Percentiles rank a stretch among this genome's conserved stretches.
Conservation (phyloP, 164 flowering plant genomes). For the Nymphaea thermarum region DNA sequence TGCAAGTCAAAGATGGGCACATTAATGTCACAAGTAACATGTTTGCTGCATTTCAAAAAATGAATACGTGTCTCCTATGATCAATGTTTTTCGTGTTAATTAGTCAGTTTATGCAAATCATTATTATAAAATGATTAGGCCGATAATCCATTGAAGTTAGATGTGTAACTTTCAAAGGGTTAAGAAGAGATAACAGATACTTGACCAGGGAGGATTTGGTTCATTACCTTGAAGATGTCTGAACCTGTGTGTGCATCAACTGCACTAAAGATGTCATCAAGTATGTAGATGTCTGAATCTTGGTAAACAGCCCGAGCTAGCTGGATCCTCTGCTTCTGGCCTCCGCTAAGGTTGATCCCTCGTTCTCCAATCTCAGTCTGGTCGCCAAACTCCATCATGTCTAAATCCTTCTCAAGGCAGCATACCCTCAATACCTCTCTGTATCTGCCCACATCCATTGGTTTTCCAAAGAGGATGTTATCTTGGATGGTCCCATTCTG, state of each 20-base stretch:
- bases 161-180: neutral
- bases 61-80: no score
- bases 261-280: slow-evolving; percentile 94
- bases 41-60: no score
- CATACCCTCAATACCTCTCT: slow-evolving; percentile 64
- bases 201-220: neutral
- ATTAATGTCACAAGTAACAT: no score
- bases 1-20: no score
- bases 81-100: no score
- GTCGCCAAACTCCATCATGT: slow-evolving; percentile 96
- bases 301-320: slow-evolving; percentile 97
- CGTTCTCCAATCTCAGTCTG: slow-evolving; percentile 99
- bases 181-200: neutral
- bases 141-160: no score
- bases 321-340: slow-evolving; percentile 96
- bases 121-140: no score
- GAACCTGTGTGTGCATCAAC: slow-evolving; percentile 99
- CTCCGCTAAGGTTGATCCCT: slow-evolving; percentile 97
- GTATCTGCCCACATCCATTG: slow-evolving; percentile 59
- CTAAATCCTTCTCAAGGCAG: slow-evolving; percentile 79
- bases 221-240: slow-evolving; percentile 76
- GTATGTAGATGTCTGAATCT: slow-evolving; percentile 80
- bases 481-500: slow-evolving; percentile 94
- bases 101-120: no score
- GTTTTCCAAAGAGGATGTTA: slow-evolving; percentile 75